Evolutionary conservation across 1,139 yeast species (phyloP).

Genomic region (Blastobotrys persicus): DNA sequence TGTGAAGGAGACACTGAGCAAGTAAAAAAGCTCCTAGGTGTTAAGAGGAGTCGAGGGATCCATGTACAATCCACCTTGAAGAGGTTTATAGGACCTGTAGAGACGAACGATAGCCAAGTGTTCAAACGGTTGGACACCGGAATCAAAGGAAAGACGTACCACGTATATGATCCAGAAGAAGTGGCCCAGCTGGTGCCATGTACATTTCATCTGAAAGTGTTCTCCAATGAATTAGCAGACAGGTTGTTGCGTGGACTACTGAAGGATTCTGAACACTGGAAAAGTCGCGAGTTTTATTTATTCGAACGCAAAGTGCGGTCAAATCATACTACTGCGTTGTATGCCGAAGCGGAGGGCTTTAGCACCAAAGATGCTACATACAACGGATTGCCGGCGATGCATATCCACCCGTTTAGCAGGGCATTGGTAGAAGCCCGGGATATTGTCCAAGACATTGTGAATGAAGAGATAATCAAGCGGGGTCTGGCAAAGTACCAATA

Average conservation of each 20-base stretch:
- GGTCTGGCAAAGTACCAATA: slow-evolving; percentile 36
- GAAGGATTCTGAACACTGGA: slow-evolving; percentile 43
- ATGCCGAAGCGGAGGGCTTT: slow-evolving; percentile 36
- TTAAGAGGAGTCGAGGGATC: slow-evolving; percentile 9
- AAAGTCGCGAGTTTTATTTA: slow-evolving; percentile 47
- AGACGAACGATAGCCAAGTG: not conserved
- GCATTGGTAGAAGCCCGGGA: slow-evolving; percentile 44
- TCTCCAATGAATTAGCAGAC: slow-evolving; percentile 51
- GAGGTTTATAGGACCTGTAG: slow-evolving; percentile 12
- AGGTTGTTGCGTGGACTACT: slow-evolving; percentile 44
- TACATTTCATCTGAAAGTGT: slow-evolving; percentile 49
- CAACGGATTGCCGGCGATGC: slow-evolving; percentile 39
- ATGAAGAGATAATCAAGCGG: slow-evolving; percentile 38
- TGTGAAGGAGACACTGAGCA: slow-evolving; percentile 35
- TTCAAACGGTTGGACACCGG: slow-evolving; percentile 11
- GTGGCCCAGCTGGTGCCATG: slow-evolving; percentile 47
- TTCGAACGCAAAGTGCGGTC: slow-evolving; percentile 61
- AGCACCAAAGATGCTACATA: slow-evolving; percentile 36
- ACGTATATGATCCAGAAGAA: slow-evolving; percentile 32
- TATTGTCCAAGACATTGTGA: slow-evolving; percentile 46
- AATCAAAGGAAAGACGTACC: slow-evolving; percentile 23
- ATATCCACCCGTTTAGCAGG: slow-evolving; percentile 39
- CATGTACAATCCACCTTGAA: slow-evolving; percentile 26
- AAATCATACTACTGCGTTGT: slow-evolving; percentile 48
- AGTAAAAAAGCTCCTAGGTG: slow-evolving; percentile 31